Base-by-base conservation (phyloP, 805 yeast genomes). In the Ogataea minuta region DNA sequence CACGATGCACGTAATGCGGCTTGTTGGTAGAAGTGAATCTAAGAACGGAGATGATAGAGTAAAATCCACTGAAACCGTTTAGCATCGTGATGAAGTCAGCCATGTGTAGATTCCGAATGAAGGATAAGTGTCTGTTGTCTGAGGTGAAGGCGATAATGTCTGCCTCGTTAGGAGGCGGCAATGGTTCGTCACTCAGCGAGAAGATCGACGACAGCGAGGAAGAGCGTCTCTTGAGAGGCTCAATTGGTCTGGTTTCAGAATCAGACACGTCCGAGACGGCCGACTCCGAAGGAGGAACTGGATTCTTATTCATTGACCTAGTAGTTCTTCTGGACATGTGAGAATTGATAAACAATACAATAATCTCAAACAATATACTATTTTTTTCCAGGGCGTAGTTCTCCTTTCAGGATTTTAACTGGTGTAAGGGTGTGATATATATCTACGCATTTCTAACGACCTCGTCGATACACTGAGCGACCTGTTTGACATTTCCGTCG, bases 21-120 rank as follows among this genome's bases (percentile, higher is more conserved):
- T 79, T 70, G 10, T 78, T 80, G 3, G 91, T 84, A 36, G 79
- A 68, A 4, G 90, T 78, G 62, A 77, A 93, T 56, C 96, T 74
- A 46, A 88, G 67, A 63, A 96, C 86, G 30, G 95, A 83, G 28
- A 93, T 73, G 48, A 91, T 83, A 23, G 96, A 82, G 59, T 88
- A 87, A 60, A 93, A 90, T 0, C 98, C 99, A 34, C 90, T 81
- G 59, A 87, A 88, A 17, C 97, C 96, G 63, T 93, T 93, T 61
- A 93, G 70, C 70, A 90, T 75, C 3, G 99, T 93, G 62, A 93
- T 93, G 67, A 82, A 88, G 63, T 93, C 99, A 5, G 99, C 99
- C 79, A 91, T 71, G 62, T 93, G 98, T 49, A 93, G 74, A 54
- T 84, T 83, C 57, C 95, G 71, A 41, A 93, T 67, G 76, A 93